Conservation (phyloP, 306 rosid species). For the Pyrus pyrifolia region DNA sequence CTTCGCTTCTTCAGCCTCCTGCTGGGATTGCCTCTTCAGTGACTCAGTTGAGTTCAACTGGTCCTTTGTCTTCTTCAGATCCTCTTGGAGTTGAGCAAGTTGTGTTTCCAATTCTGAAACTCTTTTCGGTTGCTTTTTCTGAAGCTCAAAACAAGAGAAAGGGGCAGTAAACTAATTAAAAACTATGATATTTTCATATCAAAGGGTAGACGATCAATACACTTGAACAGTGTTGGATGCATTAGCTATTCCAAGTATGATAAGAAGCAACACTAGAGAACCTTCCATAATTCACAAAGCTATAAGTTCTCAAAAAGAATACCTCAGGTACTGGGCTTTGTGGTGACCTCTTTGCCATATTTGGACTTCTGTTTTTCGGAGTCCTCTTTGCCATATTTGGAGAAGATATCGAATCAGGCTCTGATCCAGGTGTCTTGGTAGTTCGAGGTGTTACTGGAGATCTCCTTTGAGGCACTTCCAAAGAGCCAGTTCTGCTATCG, state of each 20-base stretch:
- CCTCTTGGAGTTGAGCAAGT: conserved; percentile 66
- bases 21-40: conserved; percentile 48
- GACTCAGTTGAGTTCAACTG: conserved; percentile 60
- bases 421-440: conserved; percentile 42
- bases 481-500: conserved; percentile 42
- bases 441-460: conserved; percentile 54
- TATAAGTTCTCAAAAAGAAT: conserved; percentile 4
- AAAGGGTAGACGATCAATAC: not conserved
- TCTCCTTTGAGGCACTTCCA: conserved; percentile 57
- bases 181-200: not conserved
- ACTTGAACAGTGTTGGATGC: not conserved
- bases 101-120: conserved; percentile 61
- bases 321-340: conserved; percentile 64
- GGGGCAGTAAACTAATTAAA: not conserved
- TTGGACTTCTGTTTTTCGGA: conserved; percentile 56
- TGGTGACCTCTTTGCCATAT: conserved; percentile 38
- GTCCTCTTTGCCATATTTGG: conserved; percentile 40
- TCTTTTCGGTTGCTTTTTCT: conserved; percentile 57
- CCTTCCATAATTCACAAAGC: not conserved
- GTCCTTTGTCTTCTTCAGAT: conserved; percentile 59
- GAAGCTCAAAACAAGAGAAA: conserved; percentile 6
- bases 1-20: conserved; percentile 74
- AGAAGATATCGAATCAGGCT: conserved; percentile 37
- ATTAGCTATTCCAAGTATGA: not conserved
- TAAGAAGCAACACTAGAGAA: not conserved